Conservation (phyloP, 441 rosid species). For the Arabidopsis lyrata region DNA sequence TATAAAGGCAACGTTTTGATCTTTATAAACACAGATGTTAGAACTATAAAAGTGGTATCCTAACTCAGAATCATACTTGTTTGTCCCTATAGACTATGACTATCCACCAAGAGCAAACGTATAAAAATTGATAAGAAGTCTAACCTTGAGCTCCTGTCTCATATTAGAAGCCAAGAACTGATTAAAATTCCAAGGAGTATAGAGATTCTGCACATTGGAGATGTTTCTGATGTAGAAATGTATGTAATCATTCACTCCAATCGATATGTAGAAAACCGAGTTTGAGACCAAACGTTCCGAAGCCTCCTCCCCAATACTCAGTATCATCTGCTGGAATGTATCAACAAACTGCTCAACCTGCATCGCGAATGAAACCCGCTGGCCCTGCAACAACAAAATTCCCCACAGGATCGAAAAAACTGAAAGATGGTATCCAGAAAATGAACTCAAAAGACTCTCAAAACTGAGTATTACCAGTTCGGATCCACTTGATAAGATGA, state of each 20-base stretch:
- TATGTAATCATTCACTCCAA: slow-evolving; percentile 89
- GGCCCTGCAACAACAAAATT: slow-evolving; percentile 59
- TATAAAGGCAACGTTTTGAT: background rate
- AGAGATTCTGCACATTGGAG: slow-evolving; percentile 73
- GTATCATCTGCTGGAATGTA: slow-evolving; percentile 76
- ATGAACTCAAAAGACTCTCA: slow-evolving; percentile 3
- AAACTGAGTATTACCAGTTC: slow-evolving; percentile 61
- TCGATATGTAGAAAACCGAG: slow-evolving; percentile 79
- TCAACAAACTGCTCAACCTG: slow-evolving; percentile 91
- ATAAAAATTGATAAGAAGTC: background rate
- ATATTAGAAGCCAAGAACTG: slow-evolving; percentile 74
- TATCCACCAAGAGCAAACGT: background rate
- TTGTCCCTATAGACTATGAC: slow-evolving; percentile 1
- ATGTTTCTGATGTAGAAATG: slow-evolving; percentile 86
- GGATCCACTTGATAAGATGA: slow-evolving; percentile 88
- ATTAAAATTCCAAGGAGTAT: slow-evolving; percentile 90
- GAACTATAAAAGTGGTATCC: background rate
- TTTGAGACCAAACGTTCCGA: slow-evolving; percentile 61
- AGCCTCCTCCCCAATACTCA: slow-evolving; percentile 74
- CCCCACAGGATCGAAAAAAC: background rate
- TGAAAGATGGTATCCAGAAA: background rate
- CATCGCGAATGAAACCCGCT: slow-evolving; percentile 78
- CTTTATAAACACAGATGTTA: background rate
- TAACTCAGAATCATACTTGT: slow-evolving; percentile 7
- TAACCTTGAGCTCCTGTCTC: slow-evolving; percentile 76